Evolutionary conservation across 768 basidiomycete genomes (phyloP).

Genomic region (Suillus luteus): DNA sequence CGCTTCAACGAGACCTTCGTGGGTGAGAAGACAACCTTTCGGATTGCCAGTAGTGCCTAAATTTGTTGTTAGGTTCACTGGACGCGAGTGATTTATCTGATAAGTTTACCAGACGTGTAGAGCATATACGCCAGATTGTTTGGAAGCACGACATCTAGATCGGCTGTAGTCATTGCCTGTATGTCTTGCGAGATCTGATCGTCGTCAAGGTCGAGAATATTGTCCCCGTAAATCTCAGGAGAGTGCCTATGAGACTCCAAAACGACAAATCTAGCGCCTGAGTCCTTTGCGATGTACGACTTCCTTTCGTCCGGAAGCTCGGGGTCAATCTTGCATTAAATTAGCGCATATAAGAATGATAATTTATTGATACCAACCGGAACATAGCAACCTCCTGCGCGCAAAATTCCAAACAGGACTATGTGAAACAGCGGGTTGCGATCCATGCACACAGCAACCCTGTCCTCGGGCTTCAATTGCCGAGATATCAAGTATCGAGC

Average conservation of each 20-base stretch:
- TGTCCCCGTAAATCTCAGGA: conserved; percentile 22
- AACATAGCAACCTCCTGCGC: conserved; percentile 54
- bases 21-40: conserved; percentile 49
- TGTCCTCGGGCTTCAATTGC: conserved; percentile 41
- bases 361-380: conserved; percentile 37
- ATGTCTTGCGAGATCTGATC: conserved; percentile 30
- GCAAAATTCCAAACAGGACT: conserved; percentile 45
- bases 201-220: conserved; percentile 24
- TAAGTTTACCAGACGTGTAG: conserved; percentile 48
- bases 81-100: not conserved
- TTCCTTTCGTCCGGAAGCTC: conserved; percentile 50
- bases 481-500: conserved; percentile 42
- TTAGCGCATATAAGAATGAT: conserved; percentile 8
- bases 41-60: conserved; percentile 53
- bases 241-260: conserved; percentile 26
- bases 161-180: conserved; percentile 27
- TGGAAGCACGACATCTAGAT: conserved; percentile 32
- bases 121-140: conserved; percentile 45
- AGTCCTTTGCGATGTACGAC: conserved; percentile 45
- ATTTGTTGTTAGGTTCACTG: not conserved
- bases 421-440: conserved; percentile 45
- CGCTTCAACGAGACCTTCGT: conserved; percentile 36
- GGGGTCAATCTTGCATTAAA: conserved; percentile 46
- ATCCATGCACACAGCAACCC: conserved; percentile 48
- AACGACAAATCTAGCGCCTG: conserved; percentile 43